These are phyloP conservation scores for Gossypium sturtianum DNA, from an alignment of 345 rosid genomes.

Conservation along the genomic window DNA sequence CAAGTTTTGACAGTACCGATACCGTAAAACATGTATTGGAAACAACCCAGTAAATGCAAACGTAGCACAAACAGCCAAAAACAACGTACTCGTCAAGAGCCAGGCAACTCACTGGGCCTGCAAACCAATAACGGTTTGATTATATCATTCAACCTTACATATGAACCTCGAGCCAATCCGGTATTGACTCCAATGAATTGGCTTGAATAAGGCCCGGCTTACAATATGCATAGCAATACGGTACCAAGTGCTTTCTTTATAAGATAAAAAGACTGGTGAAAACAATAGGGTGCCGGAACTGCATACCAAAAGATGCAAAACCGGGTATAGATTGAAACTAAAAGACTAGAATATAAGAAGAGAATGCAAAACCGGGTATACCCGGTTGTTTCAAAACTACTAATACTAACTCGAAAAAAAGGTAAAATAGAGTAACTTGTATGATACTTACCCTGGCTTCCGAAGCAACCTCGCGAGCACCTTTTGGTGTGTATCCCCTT, in stretches of 20 bases:
- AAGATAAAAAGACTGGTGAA: background rate
- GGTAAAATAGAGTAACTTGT: background rate
- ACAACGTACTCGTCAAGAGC: too few species aligned
- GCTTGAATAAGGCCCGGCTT: background rate
- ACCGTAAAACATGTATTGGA: background rate
- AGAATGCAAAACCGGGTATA: too few species aligned
- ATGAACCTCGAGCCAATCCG: too few species aligned
- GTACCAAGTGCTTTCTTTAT: background rate
- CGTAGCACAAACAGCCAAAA: background rate
- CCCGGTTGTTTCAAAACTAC: too few species aligned
- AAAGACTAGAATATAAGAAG: background rate
- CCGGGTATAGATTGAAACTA: background rate
- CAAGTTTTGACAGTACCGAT: background rate
- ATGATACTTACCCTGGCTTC: conserved; percentile 63
- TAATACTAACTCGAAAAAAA: too few species aligned
- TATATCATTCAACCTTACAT: background rate
- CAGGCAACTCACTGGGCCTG: too few species aligned
- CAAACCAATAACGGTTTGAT: background rate
- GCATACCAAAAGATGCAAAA: background rate
- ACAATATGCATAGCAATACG: too few species aligned
- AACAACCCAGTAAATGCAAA: background rate
- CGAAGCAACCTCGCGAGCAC: conserved; percentile 56
- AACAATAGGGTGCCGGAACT: background rate
- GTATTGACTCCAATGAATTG: too few species aligned
- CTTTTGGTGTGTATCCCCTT: conserved; percentile 60